Base-by-base conservation (phyloP, 148 eudicot species). In the Vaccinium vitisidaea region DNA sequence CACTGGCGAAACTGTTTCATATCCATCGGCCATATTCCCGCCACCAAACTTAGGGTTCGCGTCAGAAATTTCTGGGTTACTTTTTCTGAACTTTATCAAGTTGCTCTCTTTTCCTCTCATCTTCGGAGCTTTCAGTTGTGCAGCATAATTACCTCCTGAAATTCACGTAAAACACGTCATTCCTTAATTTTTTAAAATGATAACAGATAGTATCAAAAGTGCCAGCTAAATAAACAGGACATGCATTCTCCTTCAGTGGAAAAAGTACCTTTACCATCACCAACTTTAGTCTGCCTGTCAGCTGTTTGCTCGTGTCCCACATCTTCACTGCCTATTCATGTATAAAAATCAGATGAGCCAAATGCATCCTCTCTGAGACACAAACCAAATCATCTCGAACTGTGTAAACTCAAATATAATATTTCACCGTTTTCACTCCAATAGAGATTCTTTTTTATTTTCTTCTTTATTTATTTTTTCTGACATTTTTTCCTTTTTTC, bases 11-110 rank as follows among this genome's bases (percentile, higher is more conserved):
- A 85, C 84, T 81, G 88, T 43, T 88, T 89, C 93, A 85, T 87
- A 82, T 19, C 83, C 87, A 67, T 86, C 88, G 36, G 84, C 78
- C 56, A 67, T 19, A 69, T 86, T 85, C 54, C 90, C 92, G 82
- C 78, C 88, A 65, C 86, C 87, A 81, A 85, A 49, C 87, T 84
- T 89, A 80, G 88, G 74, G 83, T 83, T 83, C 63, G 59, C 27
- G 78, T 84, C 90, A 71, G 93, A 71, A 63, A 75, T 76, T 74
- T 87, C 92, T 52, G 88, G 82, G 80, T 86, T 91, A 18, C 83
- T 88, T 83, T 93, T 91, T 63, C 91, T 93, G 67, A 96, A 90
- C 90, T 88, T 93, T 86, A 96, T 90, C 69, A 92, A 73, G 81
- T 86, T 93, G 61, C 90, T 84, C 77, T 92, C 94, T 86, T 87